Conservation (phyloP, 257 asterid genomes). For the Cynanchum wilfordii region DNA sequence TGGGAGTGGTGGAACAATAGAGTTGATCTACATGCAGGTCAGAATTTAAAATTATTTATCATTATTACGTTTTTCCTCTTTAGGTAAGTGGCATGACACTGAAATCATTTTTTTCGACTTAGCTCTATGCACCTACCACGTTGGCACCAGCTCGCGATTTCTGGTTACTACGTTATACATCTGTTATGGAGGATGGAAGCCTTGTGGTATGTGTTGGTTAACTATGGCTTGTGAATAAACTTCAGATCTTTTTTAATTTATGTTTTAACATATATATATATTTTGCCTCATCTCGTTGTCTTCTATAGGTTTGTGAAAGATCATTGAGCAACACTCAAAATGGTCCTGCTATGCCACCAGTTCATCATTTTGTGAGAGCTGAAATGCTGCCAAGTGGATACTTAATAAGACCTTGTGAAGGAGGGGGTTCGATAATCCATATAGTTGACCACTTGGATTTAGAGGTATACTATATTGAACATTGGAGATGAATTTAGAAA, state of each 20-base stretch:
- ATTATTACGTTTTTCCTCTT: background rate
- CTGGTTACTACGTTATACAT: slow-evolving; percentile 89
- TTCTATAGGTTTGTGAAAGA: slow-evolving; percentile 72
- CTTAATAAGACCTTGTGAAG: slow-evolving; percentile 93
- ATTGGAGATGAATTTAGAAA: background rate
- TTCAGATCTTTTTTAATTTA: background rate
- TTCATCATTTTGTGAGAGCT: slow-evolving; percentile 78
- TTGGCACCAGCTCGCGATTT: slow-evolving; percentile 96
- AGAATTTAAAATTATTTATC: background rate
- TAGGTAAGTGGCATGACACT: background rate
- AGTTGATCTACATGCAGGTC: slow-evolving; percentile 97
- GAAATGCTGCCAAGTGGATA: slow-evolving; percentile 93
- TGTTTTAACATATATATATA: background rate
- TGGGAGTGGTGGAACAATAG: slow-evolving; percentile 91
- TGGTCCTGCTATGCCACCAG: slow-evolving; percentile 95
- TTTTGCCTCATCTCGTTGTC: background rate
- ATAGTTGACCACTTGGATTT: slow-evolving; percentile 87
- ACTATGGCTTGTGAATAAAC: background rate
- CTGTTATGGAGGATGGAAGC: slow-evolving; percentile 96
- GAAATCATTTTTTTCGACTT: slow-evolving; percentile 10
- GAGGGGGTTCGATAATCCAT: slow-evolving; percentile 94
- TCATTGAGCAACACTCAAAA: slow-evolving; percentile 94
- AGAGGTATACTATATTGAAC: slow-evolving; percentile 44
- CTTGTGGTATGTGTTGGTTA: slow-evolving; percentile 58
- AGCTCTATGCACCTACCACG: slow-evolving; percentile 93